Evolutionary conservation across 495 filamentous ascomycete genomes (phyloP).

Genomic region (Hypoxylon fuscum): DNA sequence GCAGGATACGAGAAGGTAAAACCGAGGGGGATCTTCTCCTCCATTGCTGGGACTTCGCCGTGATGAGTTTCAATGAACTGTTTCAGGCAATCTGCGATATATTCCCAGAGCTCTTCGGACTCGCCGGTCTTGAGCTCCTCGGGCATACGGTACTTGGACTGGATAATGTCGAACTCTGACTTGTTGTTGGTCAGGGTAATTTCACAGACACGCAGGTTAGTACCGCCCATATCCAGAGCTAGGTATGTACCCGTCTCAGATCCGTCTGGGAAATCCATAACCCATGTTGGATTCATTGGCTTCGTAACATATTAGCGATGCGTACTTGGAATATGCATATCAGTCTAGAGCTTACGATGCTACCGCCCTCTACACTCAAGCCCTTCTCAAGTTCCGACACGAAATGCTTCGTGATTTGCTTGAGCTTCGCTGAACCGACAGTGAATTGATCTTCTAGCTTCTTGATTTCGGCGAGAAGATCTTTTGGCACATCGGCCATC

Average conservation of each 20-base stretch:
- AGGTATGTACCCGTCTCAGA: constrained; percentile 90
- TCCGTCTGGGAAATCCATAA: constrained; percentile 91
- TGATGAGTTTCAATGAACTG: constrained; percentile 97
- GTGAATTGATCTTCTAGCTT: constrained; percentile 87
- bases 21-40: constrained; percentile 77
- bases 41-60: constrained; percentile 65
- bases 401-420: constrained; percentile 89
- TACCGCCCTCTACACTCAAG: constrained; percentile 85
- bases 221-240: constrained; percentile 97
- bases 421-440: constrained; percentile 79
- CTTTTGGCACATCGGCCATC: constrained; percentile 71
- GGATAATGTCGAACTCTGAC: constrained; percentile 98
- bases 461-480: constrained; percentile 85
- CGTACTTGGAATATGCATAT: constrained; percentile 26
- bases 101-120: constrained; percentile 94
- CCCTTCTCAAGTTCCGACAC: constrained; percentile 88
- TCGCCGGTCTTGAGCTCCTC: constrained; percentile 93
- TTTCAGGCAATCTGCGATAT: constrained; percentile 95
- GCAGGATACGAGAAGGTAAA: constrained; percentile 99
- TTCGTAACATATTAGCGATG: constrained; percentile 46
- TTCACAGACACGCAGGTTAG: constrained; percentile 97
- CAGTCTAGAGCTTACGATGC: constrained; percentile 73
- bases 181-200: constrained; percentile 89
- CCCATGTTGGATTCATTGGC: constrained; percentile 99
- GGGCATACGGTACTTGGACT: constrained; percentile 97